Conservation (phyloP, 768 basidiomycete genomes). For the Saitozyma sp. region DNA sequence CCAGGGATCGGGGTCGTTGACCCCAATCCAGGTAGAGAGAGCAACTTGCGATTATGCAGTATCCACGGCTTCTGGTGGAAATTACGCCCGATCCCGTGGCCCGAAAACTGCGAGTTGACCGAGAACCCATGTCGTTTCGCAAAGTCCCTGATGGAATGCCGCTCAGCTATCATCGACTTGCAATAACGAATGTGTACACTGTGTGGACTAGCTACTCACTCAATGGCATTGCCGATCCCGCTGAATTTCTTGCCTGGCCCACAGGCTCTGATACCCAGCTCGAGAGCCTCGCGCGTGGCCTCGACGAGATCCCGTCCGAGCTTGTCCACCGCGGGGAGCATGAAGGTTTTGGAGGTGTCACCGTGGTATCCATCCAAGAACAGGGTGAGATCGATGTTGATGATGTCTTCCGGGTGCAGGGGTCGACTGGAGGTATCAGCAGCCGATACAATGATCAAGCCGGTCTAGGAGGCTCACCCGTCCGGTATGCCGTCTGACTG, state of each 20-base stretch:
- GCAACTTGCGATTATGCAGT: slow-evolving; percentile 65
- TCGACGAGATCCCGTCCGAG: slow-evolving; percentile 67
- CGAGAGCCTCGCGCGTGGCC: slow-evolving; percentile 65
- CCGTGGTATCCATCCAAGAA: slow-evolving; percentile 84
- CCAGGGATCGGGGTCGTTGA: background rate
- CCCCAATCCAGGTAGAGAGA: background rate
- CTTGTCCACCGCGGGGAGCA: slow-evolving; percentile 75
- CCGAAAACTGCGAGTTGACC: slow-evolving; percentile 71
- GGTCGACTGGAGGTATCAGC: slow-evolving; percentile 61
- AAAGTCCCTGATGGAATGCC: slow-evolving; percentile 23
- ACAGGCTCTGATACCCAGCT: slow-evolving; percentile 71
- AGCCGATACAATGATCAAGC: background rate
- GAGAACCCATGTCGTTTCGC: slow-evolving; percentile 57
- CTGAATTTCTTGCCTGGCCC: slow-evolving; percentile 70
- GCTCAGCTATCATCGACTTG: slow-evolving; percentile 1
- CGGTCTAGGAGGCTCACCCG: slow-evolving; percentile 59
- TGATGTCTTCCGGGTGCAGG: slow-evolving; percentile 76
- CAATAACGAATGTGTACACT: background rate
- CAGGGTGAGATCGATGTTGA: slow-evolving; percentile 85
- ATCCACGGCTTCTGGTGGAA: slow-evolving; percentile 87
- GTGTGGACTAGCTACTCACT: slow-evolving; percentile 26
- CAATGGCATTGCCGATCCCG: slow-evolving; percentile 70
- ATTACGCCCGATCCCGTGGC: slow-evolving; percentile 79
- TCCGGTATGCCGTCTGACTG: slow-evolving; percentile 77
- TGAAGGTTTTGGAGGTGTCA: slow-evolving; percentile 80